Evolutionary conservation across 202 grass and related monocot species (phyloP), one percentile per base, ranked within the genome.

Genomic region (Elaeis oleifera): DNA sequence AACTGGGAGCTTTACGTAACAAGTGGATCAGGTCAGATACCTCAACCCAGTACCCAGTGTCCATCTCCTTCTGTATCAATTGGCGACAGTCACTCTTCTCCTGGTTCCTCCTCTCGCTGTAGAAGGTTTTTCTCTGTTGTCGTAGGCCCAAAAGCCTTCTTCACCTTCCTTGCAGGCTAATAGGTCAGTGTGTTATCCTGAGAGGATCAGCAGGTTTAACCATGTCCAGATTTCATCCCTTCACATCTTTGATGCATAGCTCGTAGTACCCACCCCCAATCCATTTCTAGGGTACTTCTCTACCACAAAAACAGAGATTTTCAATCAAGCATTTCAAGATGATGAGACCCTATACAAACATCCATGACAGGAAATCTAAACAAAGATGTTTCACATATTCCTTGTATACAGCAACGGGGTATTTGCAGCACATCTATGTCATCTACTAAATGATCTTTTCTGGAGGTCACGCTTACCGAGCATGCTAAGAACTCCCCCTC

Each of bases 161-260:
- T 88, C 94, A 0, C 88, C 94, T 86, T 97, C 88, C 74, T 92
- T 97, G 72, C 94, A 97, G 23, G 78, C 75, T 21, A 97, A 83
- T 58, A 97, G 94, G 76, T 97, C 88, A 15, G 73, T 60, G 64
- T 0, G 74, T 70, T 23, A 97, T 82, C 75, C 71, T 85, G 24
- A 97, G 82, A 62, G 77, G 77, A 54, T 97, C 84, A 26, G 67
- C 75, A 3, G 94, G 88, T 50, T 97, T 97, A 68, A 97, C 88
- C 94, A 97, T 97, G 82, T 97, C 94, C 94, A 97, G 66, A 97
- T 92, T 84, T 97, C 94, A 64, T 97, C 94, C 74, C 94, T 89
- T 64, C 23, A 92, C 94, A 4, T 97, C 94, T 72, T 92, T 88
- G 1, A 97, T 97, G 71, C 94, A 97, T 50, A 97, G 88, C 53